A percentile compares a stretch with the other conserved stretches of the same genome.
phyloP scores from a whole-genome alignment of 2,329 filamentous ascomycete species.

The Myriangium duriaei region DNA sequence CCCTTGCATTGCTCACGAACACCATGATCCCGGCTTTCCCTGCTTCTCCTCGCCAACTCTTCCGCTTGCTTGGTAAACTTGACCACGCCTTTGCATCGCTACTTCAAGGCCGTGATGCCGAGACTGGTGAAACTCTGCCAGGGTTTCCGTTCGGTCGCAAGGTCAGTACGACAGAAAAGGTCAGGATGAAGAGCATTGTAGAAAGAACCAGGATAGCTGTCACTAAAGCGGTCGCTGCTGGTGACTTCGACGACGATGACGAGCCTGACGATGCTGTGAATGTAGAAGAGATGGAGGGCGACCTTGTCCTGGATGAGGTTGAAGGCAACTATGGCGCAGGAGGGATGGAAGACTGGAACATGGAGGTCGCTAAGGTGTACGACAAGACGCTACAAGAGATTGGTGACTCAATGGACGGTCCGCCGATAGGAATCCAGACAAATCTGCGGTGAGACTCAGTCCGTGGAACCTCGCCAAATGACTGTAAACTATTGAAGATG shows the following conservation, averaged over 20 bases:
- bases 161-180: slow-evolving; percentile 77
- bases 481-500: too few relatives aligned
- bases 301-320: slow-evolving; percentile 18
- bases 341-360: slow-evolving; percentile 36
- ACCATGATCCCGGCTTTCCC: slow-evolving; percentile 63
- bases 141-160: slow-evolving; percentile 52
- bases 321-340: slow-evolving; percentile 12
- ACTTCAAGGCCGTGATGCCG: slow-evolving; percentile 52
- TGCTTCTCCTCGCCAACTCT: slow-evolving; percentile 53
- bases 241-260: slow-evolving; percentile 33
- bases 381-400: slow-evolving; percentile 66
- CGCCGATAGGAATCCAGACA: slow-evolving; percentile 35
- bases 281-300: slow-evolving; percentile 35
- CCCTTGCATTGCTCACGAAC: slow-evolving; percentile 59
- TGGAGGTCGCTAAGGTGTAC: slow-evolving; percentile 66
- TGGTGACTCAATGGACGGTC: slow-evolving; percentile 50
- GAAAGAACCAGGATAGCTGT: slow-evolving; percentile 62
- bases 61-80: slow-evolving; percentile 61
- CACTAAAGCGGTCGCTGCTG: slow-evolving; percentile 52
- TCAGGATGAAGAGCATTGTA: slow-evolving; percentile 69
- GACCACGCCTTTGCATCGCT: slow-evolving; percentile 75
- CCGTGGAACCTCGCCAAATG: too few relatives aligned
- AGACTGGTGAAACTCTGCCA: slow-evolving; percentile 52
- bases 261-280: slow-evolving; percentile 22
- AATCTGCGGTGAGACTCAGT: slow-evolving; percentile 21